Conservation (phyloP, 768 basidiomycete species). For the Lactarius pseudohatsudake region DNA sequence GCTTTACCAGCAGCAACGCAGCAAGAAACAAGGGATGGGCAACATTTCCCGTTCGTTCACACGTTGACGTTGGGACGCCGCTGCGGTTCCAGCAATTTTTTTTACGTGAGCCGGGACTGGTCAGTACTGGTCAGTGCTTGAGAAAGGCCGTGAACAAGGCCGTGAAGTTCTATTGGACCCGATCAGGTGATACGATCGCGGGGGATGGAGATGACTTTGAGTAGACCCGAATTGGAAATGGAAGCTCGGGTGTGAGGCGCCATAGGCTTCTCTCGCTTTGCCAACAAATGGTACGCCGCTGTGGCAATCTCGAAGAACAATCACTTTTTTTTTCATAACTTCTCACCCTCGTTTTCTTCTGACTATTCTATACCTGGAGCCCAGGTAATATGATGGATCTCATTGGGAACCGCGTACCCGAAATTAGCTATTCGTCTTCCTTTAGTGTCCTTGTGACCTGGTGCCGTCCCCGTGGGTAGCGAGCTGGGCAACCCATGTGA, state of each 20-base stretch:
- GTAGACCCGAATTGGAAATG: background rate
- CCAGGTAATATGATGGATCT: background rate
- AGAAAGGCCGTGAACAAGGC: background rate
- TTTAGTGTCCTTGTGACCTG: background rate
- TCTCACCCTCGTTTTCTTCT: background rate
- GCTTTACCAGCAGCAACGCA: background rate
- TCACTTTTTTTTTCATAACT: background rate
- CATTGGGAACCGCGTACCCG: background rate
- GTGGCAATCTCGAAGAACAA: conserved; percentile 1
- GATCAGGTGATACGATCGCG: conserved; percentile 2
- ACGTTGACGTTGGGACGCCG: background rate
- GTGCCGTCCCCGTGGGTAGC: background rate
- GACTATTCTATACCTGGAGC: background rate
- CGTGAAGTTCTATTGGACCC: background rate
- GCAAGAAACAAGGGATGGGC: conserved; percentile 1
- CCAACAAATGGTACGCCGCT: background rate
- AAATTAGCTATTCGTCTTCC: background rate
- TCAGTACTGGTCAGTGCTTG: background rate
- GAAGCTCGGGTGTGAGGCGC: background rate
- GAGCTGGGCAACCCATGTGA: background rate
- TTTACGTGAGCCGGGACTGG: background rate
- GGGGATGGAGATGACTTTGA: background rate
- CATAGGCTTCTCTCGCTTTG: background rate
- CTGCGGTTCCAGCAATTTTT: conserved; percentile 1
- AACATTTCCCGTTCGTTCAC: background rate